Percentiles rank a stretch among this genome's conserved stretches.
Evolutionary conservation across 1,284 basidiomycete species (phyloP).

Genomic region (Rhodotorula sp.): DNA sequence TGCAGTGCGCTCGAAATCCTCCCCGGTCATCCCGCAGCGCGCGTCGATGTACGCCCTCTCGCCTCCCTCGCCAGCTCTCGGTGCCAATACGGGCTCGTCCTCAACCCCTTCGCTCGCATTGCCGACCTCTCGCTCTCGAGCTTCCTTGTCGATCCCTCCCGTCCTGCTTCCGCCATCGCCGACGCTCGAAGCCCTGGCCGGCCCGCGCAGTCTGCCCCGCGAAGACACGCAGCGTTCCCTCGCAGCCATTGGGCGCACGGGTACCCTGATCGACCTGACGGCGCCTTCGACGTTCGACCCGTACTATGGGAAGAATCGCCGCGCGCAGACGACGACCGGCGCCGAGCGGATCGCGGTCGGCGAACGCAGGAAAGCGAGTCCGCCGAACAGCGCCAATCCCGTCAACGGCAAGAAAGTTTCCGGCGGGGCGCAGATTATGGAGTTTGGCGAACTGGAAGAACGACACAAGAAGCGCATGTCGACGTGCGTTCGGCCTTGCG

Average conservation of each 20-base stretch:
- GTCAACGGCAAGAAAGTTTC: background rate
- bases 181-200: background rate
- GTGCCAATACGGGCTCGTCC: background rate
- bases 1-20: background rate
- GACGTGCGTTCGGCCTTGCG: conserved; percentile 9
- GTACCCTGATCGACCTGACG: conserved; percentile 22
- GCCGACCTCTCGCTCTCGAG: conserved; percentile 14
- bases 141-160: conserved; percentile 14
- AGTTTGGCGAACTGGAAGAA: conserved; percentile 29
- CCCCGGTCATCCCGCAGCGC: background rate
- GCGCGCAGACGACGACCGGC: background rate
- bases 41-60: conserved; percentile 8
- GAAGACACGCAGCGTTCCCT: background rate
- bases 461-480: conserved; percentile 31
- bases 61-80: background rate
- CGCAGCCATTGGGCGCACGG: background rate
- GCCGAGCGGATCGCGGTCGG: conserved; percentile 25
- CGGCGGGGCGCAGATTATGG: conserved; percentile 24
- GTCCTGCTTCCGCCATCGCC: conserved; percentile 6
- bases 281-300: conserved; percentile 25
- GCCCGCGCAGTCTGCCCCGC: background rate
- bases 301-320: conserved; percentile 6
- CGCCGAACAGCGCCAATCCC: background rate
- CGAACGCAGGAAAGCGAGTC: conserved; percentile 15
- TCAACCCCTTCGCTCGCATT: background rate